Base-by-base conservation (phyloP, 768 basidiomycete species). In the Dacryopinax primogenitus region DNA sequence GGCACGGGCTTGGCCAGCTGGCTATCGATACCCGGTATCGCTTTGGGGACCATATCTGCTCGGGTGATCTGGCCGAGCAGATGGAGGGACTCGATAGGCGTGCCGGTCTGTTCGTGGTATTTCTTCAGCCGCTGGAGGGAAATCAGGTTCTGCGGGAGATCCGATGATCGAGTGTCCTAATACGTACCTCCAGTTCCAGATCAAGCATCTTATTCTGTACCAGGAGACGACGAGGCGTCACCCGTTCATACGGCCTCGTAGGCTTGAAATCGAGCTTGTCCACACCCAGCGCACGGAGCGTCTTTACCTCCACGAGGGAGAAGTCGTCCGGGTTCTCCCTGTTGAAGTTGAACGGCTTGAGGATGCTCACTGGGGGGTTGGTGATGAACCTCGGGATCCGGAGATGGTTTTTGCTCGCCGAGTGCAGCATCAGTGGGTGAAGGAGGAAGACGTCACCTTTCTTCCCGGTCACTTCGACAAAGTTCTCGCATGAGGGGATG, bases 371-470 rank as follows among this genome's bases (percentile, higher is more conserved):
- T 2, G 84, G 84, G 64, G 85, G 84, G 68, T 86, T 86, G 58
- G 84, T 84, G 71, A 86, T 86, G 65, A 86, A 76, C 67, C 84
- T 76, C 32, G 81, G 82, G n/a, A 78, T 73, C 28, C 85, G 80
- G 39, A 80, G 74, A 51, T 45, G 66, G 71, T 86, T 86, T 72
- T 81, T 83, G 35, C 82, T 82, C 12, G 84, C 85, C 12, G 84
- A 82, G 69, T 85, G 85, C 68, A 84, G 72, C 83, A 86, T 86
- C 62, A 86, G 72, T 13, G 84, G 83, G 72, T 85, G 84, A 75
- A 85, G 74, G 39, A 86, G 76, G 23, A 84, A 79, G 16, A 85
- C 84, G 70, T 86, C 85, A n/a, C 84, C 85, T 39, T 80, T 71
- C 65, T 82, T 76, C 39, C 84, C 84, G 1, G 83, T 84, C 62